Evolutionary conservation across 2,329 filamentous ascomycete genomes (phyloP).

Genomic region (Rugonectria rugulosa): DNA sequence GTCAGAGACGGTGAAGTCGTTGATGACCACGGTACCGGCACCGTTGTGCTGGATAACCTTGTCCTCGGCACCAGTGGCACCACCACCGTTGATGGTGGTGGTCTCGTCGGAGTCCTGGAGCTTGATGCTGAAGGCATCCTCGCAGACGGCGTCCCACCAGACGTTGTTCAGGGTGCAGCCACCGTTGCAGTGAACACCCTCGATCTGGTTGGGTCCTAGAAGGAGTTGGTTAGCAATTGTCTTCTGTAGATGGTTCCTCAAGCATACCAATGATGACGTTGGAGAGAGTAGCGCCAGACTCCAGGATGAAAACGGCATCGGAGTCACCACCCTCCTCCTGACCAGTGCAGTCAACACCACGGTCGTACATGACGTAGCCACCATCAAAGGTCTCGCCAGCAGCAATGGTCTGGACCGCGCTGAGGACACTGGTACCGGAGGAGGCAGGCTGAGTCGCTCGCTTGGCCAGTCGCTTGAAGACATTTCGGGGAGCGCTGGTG

Average conservation of each 20-base stretch:
- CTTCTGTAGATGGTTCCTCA: too few relatives aligned
- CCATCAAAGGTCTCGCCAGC: slow-evolving; percentile 41
- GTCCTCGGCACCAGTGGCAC: slow-evolving; percentile 5
- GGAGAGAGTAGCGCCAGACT: slow-evolving; percentile 29
- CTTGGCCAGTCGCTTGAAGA: slow-evolving; percentile 19
- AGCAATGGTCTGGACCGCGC: slow-evolving; percentile 36
- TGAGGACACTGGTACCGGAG: slow-evolving; percentile 33
- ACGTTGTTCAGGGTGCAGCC: slow-evolving; percentile 38
- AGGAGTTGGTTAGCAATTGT: too few relatives aligned
- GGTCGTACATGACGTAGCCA: slow-evolving; percentile 38
- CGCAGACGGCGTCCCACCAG: slow-evolving; percentile 39
- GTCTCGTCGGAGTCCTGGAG: slow-evolving; percentile 47
- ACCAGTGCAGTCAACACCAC: slow-evolving; percentile 37
- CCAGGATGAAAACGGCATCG: slow-evolving; percentile 33
- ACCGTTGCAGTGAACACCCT: slow-evolving; percentile 41
- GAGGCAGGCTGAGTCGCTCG: slow-evolving; percentile 31
- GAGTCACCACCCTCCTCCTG: slow-evolving; percentile 35
- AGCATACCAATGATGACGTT: slow-evolving; percentile 36
- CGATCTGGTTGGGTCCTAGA: slow-evolving; percentile 34
- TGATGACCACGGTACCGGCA: slow-evolving; percentile 8
- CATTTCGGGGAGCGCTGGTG: slow-evolving; percentile 28
- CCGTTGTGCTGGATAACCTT: slow-evolving; percentile 13
- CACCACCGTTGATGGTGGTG: slow-evolving; percentile 13
- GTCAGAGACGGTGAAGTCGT: slow-evolving; percentile 14
- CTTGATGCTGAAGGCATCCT: slow-evolving; percentile 35